Conservation (phyloP, 148 eudicot genomes). For the Bassia scoparia region DNA sequence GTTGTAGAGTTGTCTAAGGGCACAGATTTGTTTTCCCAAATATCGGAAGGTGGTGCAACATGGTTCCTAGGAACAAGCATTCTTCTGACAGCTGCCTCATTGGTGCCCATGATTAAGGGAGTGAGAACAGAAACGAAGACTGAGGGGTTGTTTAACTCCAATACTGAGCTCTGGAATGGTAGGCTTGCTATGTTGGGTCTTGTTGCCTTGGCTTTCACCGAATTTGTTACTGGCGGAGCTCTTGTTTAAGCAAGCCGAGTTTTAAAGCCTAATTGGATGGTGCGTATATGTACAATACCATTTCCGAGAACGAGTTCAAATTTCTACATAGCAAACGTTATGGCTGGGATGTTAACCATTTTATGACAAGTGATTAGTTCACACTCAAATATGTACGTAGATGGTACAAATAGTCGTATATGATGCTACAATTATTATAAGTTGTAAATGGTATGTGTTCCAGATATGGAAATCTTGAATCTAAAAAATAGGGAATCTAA, state of each 20-base stretch:
- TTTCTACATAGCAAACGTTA: too few relatives aligned
- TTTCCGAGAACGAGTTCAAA: too few relatives aligned
- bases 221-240: constrained; percentile 57
- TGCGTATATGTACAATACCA: too few relatives aligned
- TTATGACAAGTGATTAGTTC: too few relatives aligned
- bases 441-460: too few relatives aligned
- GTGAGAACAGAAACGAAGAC: constrained; percentile 43
- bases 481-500: too few relatives aligned
- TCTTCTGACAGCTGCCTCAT: constrained; percentile 53
- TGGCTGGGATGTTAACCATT: too few relatives aligned
- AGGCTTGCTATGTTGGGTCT: constrained; percentile 83
- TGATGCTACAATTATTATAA: too few relatives aligned
- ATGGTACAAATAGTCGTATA: too few relatives aligned
- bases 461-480: too few relatives aligned
- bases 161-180: constrained; percentile 86
- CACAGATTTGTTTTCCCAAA: constrained; percentile 53
- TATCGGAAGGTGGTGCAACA: constrained; percentile 61
- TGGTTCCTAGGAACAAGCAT: constrained; percentile 67
- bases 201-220: constrained; percentile 77
- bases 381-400: too few relatives aligned
- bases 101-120: constrained; percentile 56
- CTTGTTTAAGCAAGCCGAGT: constrained; percentile 29
- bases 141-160: constrained; percentile 48
- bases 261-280: too few relatives aligned
- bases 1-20: constrained; percentile 63